Evolutionary conservation across 331 rosid genomes (phyloP).

Genomic region (Stylosanthes scabra): DNA sequence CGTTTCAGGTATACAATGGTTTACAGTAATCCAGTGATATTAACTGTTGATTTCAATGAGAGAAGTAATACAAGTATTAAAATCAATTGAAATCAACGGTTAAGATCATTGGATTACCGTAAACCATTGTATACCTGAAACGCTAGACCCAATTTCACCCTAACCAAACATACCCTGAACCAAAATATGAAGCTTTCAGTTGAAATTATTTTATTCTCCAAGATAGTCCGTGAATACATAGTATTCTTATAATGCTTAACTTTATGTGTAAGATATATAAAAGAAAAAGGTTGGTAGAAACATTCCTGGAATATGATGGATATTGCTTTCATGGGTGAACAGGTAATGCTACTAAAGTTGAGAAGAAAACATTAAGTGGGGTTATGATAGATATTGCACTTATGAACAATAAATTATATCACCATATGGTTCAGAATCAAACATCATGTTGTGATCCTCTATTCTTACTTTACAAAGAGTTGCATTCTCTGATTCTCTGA

Average conservation of each 20-base stretch:
- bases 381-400: not conserved
- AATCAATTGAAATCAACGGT: too few relatives aligned
- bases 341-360: not conserved
- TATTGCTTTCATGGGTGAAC: not conserved
- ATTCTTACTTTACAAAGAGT: too few relatives aligned
- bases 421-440: not conserved
- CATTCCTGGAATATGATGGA: constrained; percentile 3
- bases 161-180: too few relatives aligned
- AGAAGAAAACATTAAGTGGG: not conserved
- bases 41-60: too few relatives aligned
- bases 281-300: not conserved
- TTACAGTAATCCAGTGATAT: too few relatives aligned
- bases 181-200: not conserved
- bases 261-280: not conserved
- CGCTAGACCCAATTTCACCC: too few relatives aligned
- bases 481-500: too few relatives aligned
- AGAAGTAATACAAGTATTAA: not conserved
- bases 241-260: not conserved
- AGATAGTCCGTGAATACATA: constrained; percentile 19
- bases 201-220: constrained; percentile 7
- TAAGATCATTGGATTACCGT: too few relatives aligned
- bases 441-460: not conserved
- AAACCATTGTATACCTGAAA: too few relatives aligned
- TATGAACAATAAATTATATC: not conserved
- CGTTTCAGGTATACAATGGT: too few relatives aligned